These are phyloP conservation scores for Viola odorata DNA, from an alignment of 345 rosid genomes.

Conservation along the genomic window DNA sequence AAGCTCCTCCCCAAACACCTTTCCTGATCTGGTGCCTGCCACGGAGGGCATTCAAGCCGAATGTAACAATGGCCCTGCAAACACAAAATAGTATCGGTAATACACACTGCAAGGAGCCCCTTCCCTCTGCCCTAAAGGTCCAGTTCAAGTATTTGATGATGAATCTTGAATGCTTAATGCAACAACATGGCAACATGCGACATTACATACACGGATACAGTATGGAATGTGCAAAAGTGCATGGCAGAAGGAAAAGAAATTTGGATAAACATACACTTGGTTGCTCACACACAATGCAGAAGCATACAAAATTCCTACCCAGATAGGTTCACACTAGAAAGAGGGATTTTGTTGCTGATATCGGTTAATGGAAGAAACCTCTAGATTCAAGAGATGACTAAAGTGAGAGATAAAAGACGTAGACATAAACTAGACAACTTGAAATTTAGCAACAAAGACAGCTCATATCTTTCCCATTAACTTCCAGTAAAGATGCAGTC, in stretches of 20 bases:
- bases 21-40: constrained; percentile 65
- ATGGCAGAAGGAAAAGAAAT: not conserved
- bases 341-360: not conserved
- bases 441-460: too few relatives aligned
- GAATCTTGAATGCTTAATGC: too few relatives aligned
- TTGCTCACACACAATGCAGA: too few relatives aligned
- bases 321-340: not conserved
- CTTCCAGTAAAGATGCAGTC: too few relatives aligned
- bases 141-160: constrained; percentile 2
- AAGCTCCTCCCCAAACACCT: constrained; percentile 71
- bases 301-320: too few relatives aligned
- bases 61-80: constrained; percentile 68
- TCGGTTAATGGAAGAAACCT: not conserved
- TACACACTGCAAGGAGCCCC: not conserved
- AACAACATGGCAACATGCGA: too few relatives aligned
- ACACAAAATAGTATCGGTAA: constrained; percentile 16
- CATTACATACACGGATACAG: too few relatives aligned
- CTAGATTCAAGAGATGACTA: not conserved
- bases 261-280: too few relatives aligned
- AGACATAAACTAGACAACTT: too few relatives aligned
- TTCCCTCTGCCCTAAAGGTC: not conserved
- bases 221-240: too few relatives aligned
- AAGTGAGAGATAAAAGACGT: constrained; percentile 1
- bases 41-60: constrained; percentile 81
- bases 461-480: too few relatives aligned